Conservation (phyloP, 73 alveolate species). For the Uronychia setigera region DNA sequence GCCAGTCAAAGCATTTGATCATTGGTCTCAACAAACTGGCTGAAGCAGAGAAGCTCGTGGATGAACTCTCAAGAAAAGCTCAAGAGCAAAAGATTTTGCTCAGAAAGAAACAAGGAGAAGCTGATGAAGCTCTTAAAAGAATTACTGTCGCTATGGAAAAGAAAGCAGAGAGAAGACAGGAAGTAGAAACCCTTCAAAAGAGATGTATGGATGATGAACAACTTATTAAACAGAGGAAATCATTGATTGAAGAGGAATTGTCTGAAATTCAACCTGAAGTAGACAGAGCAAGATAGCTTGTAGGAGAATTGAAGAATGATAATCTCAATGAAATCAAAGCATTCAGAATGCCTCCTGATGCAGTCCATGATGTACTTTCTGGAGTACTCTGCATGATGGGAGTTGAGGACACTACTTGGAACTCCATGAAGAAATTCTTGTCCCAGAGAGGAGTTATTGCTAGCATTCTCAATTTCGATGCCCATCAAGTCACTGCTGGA, state of each 20-base stretch:
- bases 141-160: constrained; percentile 96
- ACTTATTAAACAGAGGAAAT: constrained; percentile 66
- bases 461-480: constrained; percentile 91
- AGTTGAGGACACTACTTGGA: constrained; percentile 90
- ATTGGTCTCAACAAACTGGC: constrained; percentile 97
- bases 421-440: constrained; percentile 91
- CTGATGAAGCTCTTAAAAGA: constrained; percentile 93
- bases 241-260: constrained; percentile 80
- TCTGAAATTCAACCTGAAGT: constrained; percentile 92
- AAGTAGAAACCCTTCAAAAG: constrained; percentile 71
- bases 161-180: constrained; percentile 85
- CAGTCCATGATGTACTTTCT: constrained; percentile 93
- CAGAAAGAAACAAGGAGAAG: constrained; percentile 94
- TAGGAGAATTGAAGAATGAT: constrained; percentile 86
- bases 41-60: constrained; percentile 97
- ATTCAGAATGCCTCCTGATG: constrained; percentile 96
- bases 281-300: constrained; percentile 90
- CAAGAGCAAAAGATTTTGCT: constrained; percentile 85
- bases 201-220: constrained; percentile 76
- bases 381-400: constrained; percentile 96
- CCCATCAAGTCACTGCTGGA: constrained; percentile 83
- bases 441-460: constrained; percentile 86
- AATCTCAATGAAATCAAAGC: constrained; percentile 92
- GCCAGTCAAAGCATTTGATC: constrained; percentile 94
- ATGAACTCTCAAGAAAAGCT: constrained; percentile 88